Conservation (phyloP, 768 basidiomycete genomes). For the Mycena metata region DNA sequence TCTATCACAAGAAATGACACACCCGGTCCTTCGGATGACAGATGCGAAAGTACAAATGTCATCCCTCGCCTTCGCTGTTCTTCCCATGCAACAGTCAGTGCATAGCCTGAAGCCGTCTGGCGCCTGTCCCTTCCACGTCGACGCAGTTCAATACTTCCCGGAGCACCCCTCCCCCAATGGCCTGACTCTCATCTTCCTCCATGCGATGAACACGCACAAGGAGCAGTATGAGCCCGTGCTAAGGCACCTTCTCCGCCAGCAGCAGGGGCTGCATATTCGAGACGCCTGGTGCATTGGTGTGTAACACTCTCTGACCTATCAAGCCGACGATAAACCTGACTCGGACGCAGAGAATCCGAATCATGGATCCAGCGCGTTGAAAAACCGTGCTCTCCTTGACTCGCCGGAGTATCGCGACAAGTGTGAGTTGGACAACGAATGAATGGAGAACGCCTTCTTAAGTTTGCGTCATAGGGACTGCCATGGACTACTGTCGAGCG, state of each 20-base stretch:
- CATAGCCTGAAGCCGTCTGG: not conserved
- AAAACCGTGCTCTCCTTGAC: not conserved
- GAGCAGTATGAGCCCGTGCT: slow-evolving; percentile 33
- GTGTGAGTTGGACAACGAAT: not conserved
- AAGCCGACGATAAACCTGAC: too few species aligned
- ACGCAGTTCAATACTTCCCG: slow-evolving; percentile 35
- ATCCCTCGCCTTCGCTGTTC: not conserved
- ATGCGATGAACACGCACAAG: slow-evolving; percentile 38
- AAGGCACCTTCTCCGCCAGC: slow-evolving; percentile 14
- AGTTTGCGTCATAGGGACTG: slow-evolving; percentile 21
- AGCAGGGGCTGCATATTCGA: slow-evolving; percentile 5
- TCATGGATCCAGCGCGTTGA: not conserved
- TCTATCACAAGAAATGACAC: too few species aligned
- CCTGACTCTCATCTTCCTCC: slow-evolving; percentile 32
- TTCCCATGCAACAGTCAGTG: not conserved
- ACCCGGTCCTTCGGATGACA: too few species aligned
- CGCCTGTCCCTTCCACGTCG: slow-evolving; percentile 29
- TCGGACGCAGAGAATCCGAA: not conserved
- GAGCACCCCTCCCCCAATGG: slow-evolving; percentile 30
- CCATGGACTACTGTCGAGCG: slow-evolving; percentile 31
- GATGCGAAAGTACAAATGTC: too few species aligned
- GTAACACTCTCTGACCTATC: not conserved
- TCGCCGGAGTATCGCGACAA: not conserved
- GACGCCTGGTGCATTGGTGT: slow-evolving; percentile 18
- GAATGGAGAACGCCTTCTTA: not conserved